Base-by-base conservation (phyloP, 495 filamentous ascomycete species). In the Elasticomyces elasticus region DNA sequence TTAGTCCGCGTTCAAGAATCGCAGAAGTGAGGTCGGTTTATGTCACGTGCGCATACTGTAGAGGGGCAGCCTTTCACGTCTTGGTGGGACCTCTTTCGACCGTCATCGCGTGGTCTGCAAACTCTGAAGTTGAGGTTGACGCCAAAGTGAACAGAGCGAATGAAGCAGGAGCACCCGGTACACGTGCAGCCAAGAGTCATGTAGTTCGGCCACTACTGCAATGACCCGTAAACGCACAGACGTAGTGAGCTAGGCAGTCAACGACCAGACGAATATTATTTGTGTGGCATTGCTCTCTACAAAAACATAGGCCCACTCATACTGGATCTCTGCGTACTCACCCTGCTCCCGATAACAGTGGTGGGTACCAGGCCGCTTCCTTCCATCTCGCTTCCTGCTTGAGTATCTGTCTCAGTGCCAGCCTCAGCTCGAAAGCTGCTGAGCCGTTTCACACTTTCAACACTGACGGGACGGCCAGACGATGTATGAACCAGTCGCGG, bases 231-330 rank as follows among this genome's bases (percentile, higher is more conserved):
- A 45, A 37, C n/a, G n/a, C n/a, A n/a, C n/a, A n/a, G n/a, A 37
- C 31, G 31, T 37, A 10, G 31, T 37, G 10, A 37, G 31, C 31
- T 37, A 37, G 31, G 10, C 31, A 37, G 31, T 37, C 31, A 37
- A n/a, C n/a, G n/a, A n/a, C n/a, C n/a, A n/a, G n/a, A n/a, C n/a
- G n/a, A n/a, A n/a, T n/a, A n/a, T n/a, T n/a, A n/a, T n/a, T n/a
- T n/a, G n/a, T n/a, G n/a, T n/a, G n/a, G n/a, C n/a, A n/a, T n/a
- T n/a, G n/a, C n/a, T n/a, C n/a, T n/a, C 31, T 48, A 60, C 42
- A 60, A 22, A 25, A 60, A 60, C 41, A 52, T 52, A 22, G 52
- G 52, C 15, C 57, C 57, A 30, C 57, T 60, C 28, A 27, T 25
- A 30, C 42, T 33, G 5, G 46, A 51, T 52, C 35, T 46, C 41